Percentiles rank a stretch among this genome's conserved stretches.
Conservation (phyloP, 148 eudicot species). For the Drosera capensis region DNA sequence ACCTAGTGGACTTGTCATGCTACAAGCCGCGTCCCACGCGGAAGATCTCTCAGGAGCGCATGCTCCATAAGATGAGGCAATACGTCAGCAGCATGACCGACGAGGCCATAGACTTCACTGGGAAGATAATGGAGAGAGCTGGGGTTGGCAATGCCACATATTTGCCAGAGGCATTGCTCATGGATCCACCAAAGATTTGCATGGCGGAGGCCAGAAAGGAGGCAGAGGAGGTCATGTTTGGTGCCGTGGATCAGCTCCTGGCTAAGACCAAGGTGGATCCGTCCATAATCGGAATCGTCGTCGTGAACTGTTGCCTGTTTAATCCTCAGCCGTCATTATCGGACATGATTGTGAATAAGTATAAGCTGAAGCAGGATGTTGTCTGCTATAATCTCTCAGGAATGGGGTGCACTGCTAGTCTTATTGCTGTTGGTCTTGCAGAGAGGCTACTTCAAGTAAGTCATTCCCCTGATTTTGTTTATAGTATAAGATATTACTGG, state of each 20-base stretch:
- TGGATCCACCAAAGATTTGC: conserved; percentile 31
- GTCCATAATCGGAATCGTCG: conserved; percentile 33
- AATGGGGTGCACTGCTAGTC: conserved; percentile 55
- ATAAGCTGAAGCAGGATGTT: conserved; percentile 37
- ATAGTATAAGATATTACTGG: too few species aligned
- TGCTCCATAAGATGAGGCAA: too few species aligned
- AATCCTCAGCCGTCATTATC: conserved; percentile 54
- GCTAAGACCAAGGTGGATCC: conserved; percentile 20
- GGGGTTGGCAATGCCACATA: conserved; percentile 48
- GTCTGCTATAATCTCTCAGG: conserved; percentile 42
- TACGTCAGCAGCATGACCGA: too few species aligned
- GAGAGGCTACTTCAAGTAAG: too few species aligned
- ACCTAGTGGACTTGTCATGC: too few species aligned
- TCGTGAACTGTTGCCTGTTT: conserved; percentile 46
- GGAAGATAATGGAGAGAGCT: too few species aligned
- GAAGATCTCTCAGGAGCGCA: too few species aligned
- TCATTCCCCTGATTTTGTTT: too few species aligned
- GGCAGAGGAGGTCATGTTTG: conserved; percentile 42
- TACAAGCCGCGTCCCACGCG: too few species aligned
- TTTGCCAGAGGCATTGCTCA: conserved; percentile 32
- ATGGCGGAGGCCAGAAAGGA: conserved; percentile 47
- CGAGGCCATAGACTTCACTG: too few species aligned
- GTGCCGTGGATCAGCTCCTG: conserved; percentile 30
- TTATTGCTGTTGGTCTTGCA: conserved; percentile 41
- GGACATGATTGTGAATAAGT: conserved; percentile 48